Base-by-base conservation (phyloP, 176 grass and related monocot species). In the Aegilops tauschii region DNA sequence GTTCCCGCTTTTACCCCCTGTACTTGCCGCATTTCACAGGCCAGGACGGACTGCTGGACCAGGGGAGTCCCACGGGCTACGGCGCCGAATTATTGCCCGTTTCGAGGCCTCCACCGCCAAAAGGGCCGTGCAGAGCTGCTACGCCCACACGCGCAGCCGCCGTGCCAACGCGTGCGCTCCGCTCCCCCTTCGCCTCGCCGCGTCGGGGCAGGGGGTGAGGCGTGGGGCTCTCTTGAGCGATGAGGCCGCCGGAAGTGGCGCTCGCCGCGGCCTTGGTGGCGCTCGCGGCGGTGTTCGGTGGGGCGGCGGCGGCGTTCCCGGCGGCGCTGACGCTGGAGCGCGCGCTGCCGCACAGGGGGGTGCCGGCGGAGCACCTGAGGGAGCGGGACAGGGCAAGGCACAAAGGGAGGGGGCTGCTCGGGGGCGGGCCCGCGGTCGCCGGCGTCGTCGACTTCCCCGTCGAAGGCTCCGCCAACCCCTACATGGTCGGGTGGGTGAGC, bases 401-500 rank as follows among this genome's bases (percentile, higher is more conserved):
- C 78, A 29, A 58, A 9, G 76, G 89, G 84, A 90, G 93, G 81
- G 84, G 91, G 36, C 61, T 93, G n/a, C 88, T 93, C 23, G 79
- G 85, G 5, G 90, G 59, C 61, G 61, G 80, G 13, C 77, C 72
- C 12, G 42, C 75, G 21, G 76, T 70, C 56, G 87, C 85, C 20
- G 92, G 97, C 16, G 93, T 96, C 14, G 96, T 91, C 34, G 92
- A 98, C 88, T 98, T 96, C 84, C 84, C 96, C 69, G 96, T 98
- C 14, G 92, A 98, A 31, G 96, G 96, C 79, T 95, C 96, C 35
- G 90, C 90, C 6, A 96, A 98, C 64, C 96, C 96, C 73, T 92
- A 82, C 90, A 92, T 90, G 87, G 93, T 95, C 64, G 96, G 96
- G 96, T 98, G 91, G 81, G 88, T 80, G 54, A 89, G 76, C 87